Percentiles rank a stretch among this genome's conserved stretches.
These are phyloP conservation scores for Pichia gijzeniarum DNA, from an alignment of 805 yeast genomes.

Conservation along the genomic window DNA sequence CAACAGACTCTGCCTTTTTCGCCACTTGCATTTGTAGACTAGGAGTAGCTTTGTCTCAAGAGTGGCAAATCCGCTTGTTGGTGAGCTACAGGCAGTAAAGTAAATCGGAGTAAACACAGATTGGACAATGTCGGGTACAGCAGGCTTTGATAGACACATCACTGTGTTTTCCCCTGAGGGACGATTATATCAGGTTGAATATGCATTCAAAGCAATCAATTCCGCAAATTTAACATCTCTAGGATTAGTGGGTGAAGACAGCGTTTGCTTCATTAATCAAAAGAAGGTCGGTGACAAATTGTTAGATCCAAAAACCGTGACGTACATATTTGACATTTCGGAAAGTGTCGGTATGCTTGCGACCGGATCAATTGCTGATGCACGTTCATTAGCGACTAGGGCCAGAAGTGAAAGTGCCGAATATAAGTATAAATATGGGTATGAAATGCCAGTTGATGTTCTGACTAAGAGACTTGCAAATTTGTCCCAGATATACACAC, in stretches of 20 bases:
- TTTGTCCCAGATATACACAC: conserved; percentile 90
- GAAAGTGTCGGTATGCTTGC: conserved; percentile 81
- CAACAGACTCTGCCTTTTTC: neutral
- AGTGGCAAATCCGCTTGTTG: too few species aligned
- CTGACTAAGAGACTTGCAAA: conserved; percentile 94
- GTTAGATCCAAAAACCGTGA: conserved; percentile 79
- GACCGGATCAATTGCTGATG: conserved; percentile 95
- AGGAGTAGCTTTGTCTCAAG: too few species aligned
- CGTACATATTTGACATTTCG: conserved; percentile 80
- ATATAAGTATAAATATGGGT: conserved; percentile 89
- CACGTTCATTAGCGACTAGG: conserved; percentile 80
- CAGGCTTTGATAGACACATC: conserved; percentile 99
- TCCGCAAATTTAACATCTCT: conserved; percentile 85
- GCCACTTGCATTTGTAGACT: too few species aligned
- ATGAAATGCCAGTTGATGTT: conserved; percentile 93
- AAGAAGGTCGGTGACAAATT: conserved; percentile 95
- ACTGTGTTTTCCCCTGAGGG: conserved; percentile 99
- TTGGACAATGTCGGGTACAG: conserved; percentile 41
- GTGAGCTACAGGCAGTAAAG: neutral
- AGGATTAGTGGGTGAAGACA: conserved; percentile 81
- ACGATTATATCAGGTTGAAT: conserved; percentile 93
- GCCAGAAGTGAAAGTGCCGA: conserved; percentile 96
- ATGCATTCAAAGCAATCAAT: conserved; percentile 85
- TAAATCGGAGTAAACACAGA: neutral
- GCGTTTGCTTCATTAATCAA: conserved; percentile 84